Conservation (phyloP, 768 basidiomycete genomes). For the Mycena floridula region DNA sequence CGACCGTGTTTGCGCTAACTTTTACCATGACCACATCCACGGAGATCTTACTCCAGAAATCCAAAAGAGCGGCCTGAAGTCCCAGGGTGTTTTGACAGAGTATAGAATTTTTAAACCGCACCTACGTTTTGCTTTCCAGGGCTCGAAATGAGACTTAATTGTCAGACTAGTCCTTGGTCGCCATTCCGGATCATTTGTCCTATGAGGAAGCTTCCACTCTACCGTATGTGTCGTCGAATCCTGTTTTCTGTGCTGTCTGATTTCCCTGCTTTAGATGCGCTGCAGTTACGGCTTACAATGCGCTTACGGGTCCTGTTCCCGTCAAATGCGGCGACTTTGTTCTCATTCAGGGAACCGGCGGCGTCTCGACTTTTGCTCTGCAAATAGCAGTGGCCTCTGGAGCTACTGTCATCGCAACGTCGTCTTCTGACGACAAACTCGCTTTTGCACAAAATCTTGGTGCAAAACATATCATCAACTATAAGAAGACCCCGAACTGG, state of each 20-base stretch:
- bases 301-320: slow-evolving; percentile 28
- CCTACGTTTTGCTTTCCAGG: slow-evolving; percentile 15
- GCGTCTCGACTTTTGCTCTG: slow-evolving; percentile 35
- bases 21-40: slow-evolving; percentile 40
- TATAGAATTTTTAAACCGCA: slow-evolving; percentile 45
- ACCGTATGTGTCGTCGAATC: too few species aligned
- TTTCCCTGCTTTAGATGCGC: too few species aligned
- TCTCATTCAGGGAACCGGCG: slow-evolving; percentile 39
- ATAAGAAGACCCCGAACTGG: slow-evolving; percentile 42
- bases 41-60: slow-evolving; percentile 34
- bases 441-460: slow-evolving; percentile 33
- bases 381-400: slow-evolving; percentile 46
- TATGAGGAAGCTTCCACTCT: slow-evolving; percentile 43
- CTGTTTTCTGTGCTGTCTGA: too few species aligned
- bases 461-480: slow-evolving; percentile 43
- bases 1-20: slow-evolving; percentile 54
- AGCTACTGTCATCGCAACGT: slow-evolving; percentile 44
- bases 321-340: slow-evolving; percentile 44
- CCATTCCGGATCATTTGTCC: slow-evolving; percentile 35
- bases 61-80: slow-evolving; percentile 35
- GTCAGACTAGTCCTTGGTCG: slow-evolving; percentile 22
- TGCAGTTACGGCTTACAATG: slow-evolving; percentile 45
- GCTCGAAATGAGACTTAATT: neutral
- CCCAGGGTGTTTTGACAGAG: slow-evolving; percentile 48
- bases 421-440: slow-evolving; percentile 44